Evolutionary conservation across 2,329 filamentous ascomycete species (phyloP), one percentile per base, ranked within the genome.

Genomic region (Aspergillus sp.): DNA sequence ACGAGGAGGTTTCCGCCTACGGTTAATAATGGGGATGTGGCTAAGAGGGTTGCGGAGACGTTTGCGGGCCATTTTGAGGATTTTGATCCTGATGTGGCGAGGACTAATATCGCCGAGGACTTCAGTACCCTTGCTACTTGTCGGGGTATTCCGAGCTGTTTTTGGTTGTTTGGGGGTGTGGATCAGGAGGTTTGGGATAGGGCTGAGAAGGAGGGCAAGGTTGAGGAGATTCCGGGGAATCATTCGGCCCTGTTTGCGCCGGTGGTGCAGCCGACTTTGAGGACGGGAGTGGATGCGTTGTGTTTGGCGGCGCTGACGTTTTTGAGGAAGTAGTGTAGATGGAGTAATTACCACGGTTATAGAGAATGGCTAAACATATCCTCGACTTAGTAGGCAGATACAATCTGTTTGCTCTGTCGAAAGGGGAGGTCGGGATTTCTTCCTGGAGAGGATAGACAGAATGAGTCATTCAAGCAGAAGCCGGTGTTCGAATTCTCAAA

Each of bases 211-310:
- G 76, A 81, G 41, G 81, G 81, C 0, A 70, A 78, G 4, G 60
- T 49, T 61, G 74, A 79, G 63, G 82, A 81, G 55, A 79, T 88
- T 11, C 83, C 86, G 0, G 81, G 81, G 0, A 88, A 88, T 64
- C 86, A 89, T 68, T 84, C 80, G 60, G 80, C 84, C 0, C 78
- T 80, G 57, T 89, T 88, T 73, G 82, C 83, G 32, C 86, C 86
- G 5, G 81, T 80, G 0, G 79, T 88, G 23, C 80, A 84, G 69
- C 85, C 85, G 7, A 88, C 86, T 0, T 70, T 89, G 75, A 79
- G 62, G 61, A 76, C 75, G 4, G 86, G 82, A 0, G 73, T 82
- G 2, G 81, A 85, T 72, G 83, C 82, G 1, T 72, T 85, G 67
- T 79, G 79, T 54, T 70, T 82, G 30, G 81, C 77, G 21, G 83